These are phyloP conservation scores for Aspergillus fructus DNA, from an alignment of 2,329 filamentous ascomycete genomes.

Conservation along the genomic window DNA sequence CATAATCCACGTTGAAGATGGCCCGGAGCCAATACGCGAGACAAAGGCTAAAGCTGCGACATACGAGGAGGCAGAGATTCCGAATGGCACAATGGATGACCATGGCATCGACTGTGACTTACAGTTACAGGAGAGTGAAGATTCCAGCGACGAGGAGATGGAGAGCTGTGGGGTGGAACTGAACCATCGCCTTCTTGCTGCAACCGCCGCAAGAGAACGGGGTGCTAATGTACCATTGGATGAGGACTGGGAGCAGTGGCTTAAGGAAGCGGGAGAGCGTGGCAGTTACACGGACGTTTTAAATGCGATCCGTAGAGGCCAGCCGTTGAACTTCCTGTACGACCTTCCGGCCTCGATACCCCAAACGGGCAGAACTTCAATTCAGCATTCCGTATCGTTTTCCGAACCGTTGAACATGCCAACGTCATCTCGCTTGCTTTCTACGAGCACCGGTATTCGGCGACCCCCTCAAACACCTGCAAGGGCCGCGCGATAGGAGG, in stretches of 20 bases:
- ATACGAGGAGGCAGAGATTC: slow-evolving; percentile 24
- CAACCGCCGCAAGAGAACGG: slow-evolving; percentile 53
- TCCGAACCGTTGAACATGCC: slow-evolving; percentile 25
- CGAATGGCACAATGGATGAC: slow-evolving; percentile 25
- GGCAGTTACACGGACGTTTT: slow-evolving; percentile 45
- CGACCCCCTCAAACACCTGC: slow-evolving; percentile 24
- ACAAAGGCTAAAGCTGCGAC: slow-evolving; percentile 21
- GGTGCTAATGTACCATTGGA: slow-evolving; percentile 47
- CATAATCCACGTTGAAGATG: slow-evolving; percentile 32
- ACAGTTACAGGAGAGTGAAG: slow-evolving; percentile 37
- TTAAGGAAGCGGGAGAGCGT: slow-evolving; percentile 57
- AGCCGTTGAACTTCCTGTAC: slow-evolving; percentile 33
- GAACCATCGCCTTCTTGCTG: slow-evolving; percentile 54
- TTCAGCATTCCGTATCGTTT: slow-evolving; percentile 18
- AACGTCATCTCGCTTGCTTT: slow-evolving; percentile 21
- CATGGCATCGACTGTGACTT: slow-evolving; percentile 22
- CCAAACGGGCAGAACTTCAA: slow-evolving; percentile 18
- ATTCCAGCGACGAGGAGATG: slow-evolving; percentile 47
- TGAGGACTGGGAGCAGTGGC: slow-evolving; percentile 57
- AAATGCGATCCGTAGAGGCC: slow-evolving; percentile 38
- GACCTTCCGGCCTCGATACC: slow-evolving; percentile 23
- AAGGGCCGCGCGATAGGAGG: slow-evolving; percentile 26
- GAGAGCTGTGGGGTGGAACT: slow-evolving; percentile 53
- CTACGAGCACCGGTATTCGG: slow-evolving; percentile 22
- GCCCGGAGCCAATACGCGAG: slow-evolving; percentile 23